These are phyloP conservation scores for Coprinellus aureogranulatus DNA, from an alignment of 768 basidiomycete genomes.

Conservation along the genomic window DNA sequence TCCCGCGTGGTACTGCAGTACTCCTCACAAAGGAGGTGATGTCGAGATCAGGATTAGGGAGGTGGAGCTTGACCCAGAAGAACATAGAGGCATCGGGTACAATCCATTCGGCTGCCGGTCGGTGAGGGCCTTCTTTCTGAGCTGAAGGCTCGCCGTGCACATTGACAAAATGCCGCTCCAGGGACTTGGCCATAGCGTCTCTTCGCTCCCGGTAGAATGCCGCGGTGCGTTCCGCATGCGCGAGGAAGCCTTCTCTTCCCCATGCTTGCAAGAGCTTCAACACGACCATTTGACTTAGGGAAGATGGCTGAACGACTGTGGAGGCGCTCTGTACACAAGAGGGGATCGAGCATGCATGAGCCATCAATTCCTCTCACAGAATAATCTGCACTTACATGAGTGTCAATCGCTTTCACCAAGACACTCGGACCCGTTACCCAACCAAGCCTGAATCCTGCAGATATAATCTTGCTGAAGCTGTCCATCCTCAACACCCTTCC, in stretches of 20 bases:
- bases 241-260: slow-evolving; percentile 69
- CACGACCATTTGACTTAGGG: slow-evolving; percentile 58
- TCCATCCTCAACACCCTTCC: slow-evolving; percentile 85
- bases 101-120: slow-evolving; percentile 59
- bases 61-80: slow-evolving; percentile 59
- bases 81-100: slow-evolving; percentile 81
- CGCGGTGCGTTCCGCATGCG: slow-evolving; percentile 65
- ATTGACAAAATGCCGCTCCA: slow-evolving; percentile 58
- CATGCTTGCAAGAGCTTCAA: slow-evolving; percentile 56
- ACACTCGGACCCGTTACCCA: slow-evolving; percentile 70
- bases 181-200: slow-evolving; percentile 67
- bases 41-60: slow-evolving; percentile 42
- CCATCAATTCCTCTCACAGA: no score
- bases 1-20: slow-evolving; percentile 69
- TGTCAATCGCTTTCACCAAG: slow-evolving; percentile 66
- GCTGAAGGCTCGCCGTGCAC: slow-evolving; percentile 32
- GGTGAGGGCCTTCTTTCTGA: neutral
- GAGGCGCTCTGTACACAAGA: slow-evolving; percentile 44
- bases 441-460: slow-evolving; percentile 73
- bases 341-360: neutral
- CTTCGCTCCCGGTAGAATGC: slow-evolving; percentile 66
- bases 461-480: slow-evolving; percentile 80
- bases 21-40: slow-evolving; percentile 64
- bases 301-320: slow-evolving; percentile 61
- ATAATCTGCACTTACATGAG: slow-evolving; percentile 51